A percentile compares a stretch with the other conserved stretches of the same genome.
Evolutionary conservation across 1,284 basidiomycete genomes (phyloP).

Genomic region (Ustilago nuda): DNA sequence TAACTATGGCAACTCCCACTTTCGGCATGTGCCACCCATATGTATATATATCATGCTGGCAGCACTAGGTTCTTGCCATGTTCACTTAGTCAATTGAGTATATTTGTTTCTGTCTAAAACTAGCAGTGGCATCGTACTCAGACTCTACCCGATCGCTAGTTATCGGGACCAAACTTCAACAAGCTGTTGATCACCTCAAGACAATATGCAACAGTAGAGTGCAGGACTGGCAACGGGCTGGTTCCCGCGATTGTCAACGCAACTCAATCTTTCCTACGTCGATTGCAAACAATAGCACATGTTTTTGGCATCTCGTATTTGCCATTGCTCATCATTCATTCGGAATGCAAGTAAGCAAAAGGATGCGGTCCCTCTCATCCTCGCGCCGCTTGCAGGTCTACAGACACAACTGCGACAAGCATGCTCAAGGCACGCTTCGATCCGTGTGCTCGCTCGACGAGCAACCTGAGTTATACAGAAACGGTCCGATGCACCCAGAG

Average conservation of each 20-base stretch:
- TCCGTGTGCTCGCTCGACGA: not conserved
- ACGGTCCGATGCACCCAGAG: not conserved
- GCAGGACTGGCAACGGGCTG: constrained; percentile 6
- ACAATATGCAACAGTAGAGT: not conserved
- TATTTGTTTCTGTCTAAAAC: no score
- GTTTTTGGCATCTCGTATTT: not conserved
- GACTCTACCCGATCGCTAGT: no score
- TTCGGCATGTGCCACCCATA: no score
- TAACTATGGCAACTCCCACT: no score
- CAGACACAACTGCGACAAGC: not conserved
- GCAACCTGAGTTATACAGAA: not conserved
- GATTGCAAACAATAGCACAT: not conserved
- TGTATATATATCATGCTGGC: no score
- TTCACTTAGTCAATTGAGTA: no score
- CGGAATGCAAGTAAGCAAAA: no score
- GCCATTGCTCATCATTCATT: no score
- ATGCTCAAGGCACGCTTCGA: not conserved
- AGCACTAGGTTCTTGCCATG: no score
- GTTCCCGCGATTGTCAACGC: not conserved
- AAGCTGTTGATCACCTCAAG: not conserved
- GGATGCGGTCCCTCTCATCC: not conserved
- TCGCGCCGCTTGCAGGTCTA: not conserved
- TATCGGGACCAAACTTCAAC: no score
- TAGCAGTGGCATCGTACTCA: no score
- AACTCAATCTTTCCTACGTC: not conserved